Evolutionary conservation across 805 yeast species (phyloP), one percentile per base, ranked within the genome.

Genomic region (Wickerhamiella kazuoi): DNA sequence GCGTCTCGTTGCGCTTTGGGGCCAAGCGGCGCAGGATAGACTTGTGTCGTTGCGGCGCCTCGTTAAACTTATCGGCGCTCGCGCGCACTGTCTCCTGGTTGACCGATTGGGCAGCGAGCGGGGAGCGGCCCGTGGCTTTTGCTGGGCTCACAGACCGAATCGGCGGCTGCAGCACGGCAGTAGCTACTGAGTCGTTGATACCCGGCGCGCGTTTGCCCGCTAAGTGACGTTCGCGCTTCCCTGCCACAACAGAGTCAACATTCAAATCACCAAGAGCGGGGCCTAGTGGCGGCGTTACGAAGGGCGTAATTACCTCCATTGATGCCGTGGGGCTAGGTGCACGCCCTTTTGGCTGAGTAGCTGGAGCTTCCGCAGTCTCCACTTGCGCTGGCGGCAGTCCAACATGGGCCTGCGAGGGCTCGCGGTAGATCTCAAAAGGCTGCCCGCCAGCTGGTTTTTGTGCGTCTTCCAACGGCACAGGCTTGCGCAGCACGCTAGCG

Each of bases 381-480:
- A 23, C 9, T 23, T 23, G 26, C 9, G 26, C 26, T 23, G 26
- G 9, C 6, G 26, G 26, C 9, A 23, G 26, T 6, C 26, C 26
- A 23, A 23, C 26, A 11, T 23, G 26, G 11, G 26, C 11, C 11
- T 23, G 26, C 6, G 26, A 23, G 26, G 6, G 9, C 9, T 23
- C 26, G 11, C 26, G 26, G 11, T 23, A 23, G 26, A 23, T 23
- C 11, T 23, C 9, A 6, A 11, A 11, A 11, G 26, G 26, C 11
- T 11, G 9, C 26, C 11, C 26, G 11, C 26, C 3, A 6, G 26
- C 26, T 6, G 26, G 11, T 23, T 23, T 23, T 11, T 7, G 11
- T 7, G 26, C 26, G 11, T 33, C 35, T n/a, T 42, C 40, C 13
- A 42, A 28, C 13, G 47, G 46, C 13, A 45, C 49, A 1, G 50